Conservation (phyloP, 148 eudicot genomes). For the Bassia scoparia region DNA sequence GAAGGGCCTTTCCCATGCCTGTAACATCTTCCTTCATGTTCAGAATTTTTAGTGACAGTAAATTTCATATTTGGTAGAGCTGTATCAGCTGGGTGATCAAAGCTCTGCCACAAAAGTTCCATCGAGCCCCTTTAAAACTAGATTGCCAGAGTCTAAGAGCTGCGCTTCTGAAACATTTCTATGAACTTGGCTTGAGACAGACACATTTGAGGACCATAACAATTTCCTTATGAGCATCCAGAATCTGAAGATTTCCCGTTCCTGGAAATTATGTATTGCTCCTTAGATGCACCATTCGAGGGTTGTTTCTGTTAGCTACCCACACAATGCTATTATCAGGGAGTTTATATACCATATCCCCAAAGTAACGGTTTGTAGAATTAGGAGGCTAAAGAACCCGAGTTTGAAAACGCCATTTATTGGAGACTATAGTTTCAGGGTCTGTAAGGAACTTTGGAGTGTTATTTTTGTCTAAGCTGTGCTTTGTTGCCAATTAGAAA, state of each 20-base stretch:
- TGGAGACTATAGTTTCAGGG: conserved; percentile 28
- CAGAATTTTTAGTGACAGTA: background rate
- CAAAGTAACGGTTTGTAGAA: conserved; percentile 16
- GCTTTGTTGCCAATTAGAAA: background rate
- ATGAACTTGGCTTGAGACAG: background rate
- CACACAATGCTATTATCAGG: background rate
- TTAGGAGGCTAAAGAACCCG: conserved; percentile 32
- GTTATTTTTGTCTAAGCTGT: conserved; percentile 20
- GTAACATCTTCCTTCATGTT: background rate
- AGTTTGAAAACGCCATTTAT: conserved; percentile 22
- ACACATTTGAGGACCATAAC: conserved; percentile 37
- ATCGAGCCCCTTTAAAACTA: conserved; percentile 20
- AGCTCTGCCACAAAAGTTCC: conserved; percentile 33
- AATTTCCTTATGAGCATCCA: conserved; percentile 15
- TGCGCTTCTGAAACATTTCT: conserved; percentile 17
- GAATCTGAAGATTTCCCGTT: conserved; percentile 37
- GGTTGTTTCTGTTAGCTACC: conserved; percentile 32
- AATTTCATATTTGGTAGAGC: conserved; percentile 22
- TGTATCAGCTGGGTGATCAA: conserved; percentile 29
- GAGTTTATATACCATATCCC: conserved; percentile 34
- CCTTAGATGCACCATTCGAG: conserved; percentile 26
- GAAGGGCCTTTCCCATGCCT: conserved; percentile 37
- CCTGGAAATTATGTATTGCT: conserved; percentile 13
- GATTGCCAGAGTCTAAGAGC: conserved; percentile 38
- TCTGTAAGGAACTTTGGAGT: conserved; percentile 16